phyloP scores from a whole-genome alignment of 2,329 filamentous ascomycete species.

The Fusarium anthophilum region DNA sequence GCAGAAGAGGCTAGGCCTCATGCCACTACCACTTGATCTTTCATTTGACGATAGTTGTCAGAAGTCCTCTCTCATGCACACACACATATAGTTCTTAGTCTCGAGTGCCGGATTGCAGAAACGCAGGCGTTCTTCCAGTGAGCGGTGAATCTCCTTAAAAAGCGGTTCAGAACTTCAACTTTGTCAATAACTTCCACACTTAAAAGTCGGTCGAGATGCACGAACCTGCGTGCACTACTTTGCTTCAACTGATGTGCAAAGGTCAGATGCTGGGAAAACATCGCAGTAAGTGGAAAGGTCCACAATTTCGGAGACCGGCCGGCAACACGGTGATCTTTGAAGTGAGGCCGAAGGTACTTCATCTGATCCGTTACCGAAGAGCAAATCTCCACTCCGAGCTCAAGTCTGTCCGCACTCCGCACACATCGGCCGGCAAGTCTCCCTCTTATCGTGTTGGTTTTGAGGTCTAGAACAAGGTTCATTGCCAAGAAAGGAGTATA shows the following conservation, averaged over 20 bases:
- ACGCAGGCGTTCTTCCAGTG: slow-evolving; percentile 4
- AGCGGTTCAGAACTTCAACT: neutral
- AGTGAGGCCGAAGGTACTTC: slow-evolving; percentile 15
- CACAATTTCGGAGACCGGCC: slow-evolving; percentile 10
- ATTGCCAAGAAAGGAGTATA: slow-evolving; percentile 17
- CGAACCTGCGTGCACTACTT: slow-evolving; percentile 16
- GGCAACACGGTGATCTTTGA: slow-evolving; percentile 2
- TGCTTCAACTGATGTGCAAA: neutral
- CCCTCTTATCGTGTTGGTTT: slow-evolving; percentile 1
- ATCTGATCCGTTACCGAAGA: slow-evolving; percentile 34
- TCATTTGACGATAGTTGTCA: neutral
- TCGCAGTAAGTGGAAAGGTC: slow-evolving; percentile 6
- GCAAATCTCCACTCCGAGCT: slow-evolving; percentile 18
- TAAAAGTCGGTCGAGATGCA: slow-evolving; percentile 3
- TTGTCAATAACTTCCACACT: slow-evolving; percentile 23
- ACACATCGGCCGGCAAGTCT: slow-evolving; percentile 12
- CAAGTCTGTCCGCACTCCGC: slow-evolving; percentile 9
- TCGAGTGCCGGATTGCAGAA: neutral
- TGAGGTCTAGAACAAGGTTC: slow-evolving; percentile 17
- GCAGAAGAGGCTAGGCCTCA: neutral
- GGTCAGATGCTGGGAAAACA: neutral
- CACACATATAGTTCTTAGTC: neutral
- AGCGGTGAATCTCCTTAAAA: neutral
- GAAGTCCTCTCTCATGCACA: neutral
- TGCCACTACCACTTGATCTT: neutral